phyloP scores from a whole-genome alignment of 2,329 filamentous ascomycete genomes.

The Diaporthe vexans region DNA sequence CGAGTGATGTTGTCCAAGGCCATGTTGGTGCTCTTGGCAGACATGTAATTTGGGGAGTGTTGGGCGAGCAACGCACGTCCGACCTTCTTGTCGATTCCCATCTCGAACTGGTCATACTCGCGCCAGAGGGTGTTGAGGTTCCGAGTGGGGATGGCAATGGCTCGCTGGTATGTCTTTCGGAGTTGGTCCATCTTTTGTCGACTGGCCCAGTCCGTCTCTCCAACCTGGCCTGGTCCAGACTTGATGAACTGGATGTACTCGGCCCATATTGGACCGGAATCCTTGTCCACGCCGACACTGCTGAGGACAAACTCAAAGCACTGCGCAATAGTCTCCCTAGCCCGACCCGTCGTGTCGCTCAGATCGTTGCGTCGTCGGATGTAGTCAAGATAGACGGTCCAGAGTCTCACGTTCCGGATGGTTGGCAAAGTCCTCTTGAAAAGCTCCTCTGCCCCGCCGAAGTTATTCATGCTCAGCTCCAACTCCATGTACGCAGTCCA shows the following conservation, averaged over 20 bases:
- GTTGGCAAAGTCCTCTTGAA: conserved; percentile 85
- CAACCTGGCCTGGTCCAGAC: conserved; percentile 85
- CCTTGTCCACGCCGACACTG: conserved; percentile 86
- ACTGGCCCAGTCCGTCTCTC: conserved; percentile 93
- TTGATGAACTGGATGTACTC: conserved; percentile 97
- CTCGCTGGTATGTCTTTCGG: conserved; percentile 92
- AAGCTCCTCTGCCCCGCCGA: conserved; percentile 83
- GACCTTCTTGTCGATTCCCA: conserved; percentile 91
- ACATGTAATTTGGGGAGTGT: conserved; percentile 94
- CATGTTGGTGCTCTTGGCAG: conserved; percentile 89
- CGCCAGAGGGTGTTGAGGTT: conserved; percentile 92
- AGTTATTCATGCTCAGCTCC: conserved; percentile 89
- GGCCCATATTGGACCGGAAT: conserved; percentile 90
- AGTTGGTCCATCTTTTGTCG: conserved; percentile 97
- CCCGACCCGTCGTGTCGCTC: conserved; percentile 82
- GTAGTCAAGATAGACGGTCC: conserved; percentile 95
- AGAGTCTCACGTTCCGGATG: conserved; percentile 87
- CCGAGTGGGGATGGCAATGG: conserved; percentile 87
- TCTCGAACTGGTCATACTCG: conserved; percentile 97
- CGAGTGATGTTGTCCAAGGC: conserved; percentile 91
- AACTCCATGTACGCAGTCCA: conserved; percentile 92
- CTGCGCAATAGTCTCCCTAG: conserved; percentile 83
- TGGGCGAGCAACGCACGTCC: conserved; percentile 96
- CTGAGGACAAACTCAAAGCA: conserved; percentile 94
- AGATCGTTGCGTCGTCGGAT: conserved; percentile 92